Conservation (phyloP, 129 eudicot species). For the Apium graveolens region DNA sequence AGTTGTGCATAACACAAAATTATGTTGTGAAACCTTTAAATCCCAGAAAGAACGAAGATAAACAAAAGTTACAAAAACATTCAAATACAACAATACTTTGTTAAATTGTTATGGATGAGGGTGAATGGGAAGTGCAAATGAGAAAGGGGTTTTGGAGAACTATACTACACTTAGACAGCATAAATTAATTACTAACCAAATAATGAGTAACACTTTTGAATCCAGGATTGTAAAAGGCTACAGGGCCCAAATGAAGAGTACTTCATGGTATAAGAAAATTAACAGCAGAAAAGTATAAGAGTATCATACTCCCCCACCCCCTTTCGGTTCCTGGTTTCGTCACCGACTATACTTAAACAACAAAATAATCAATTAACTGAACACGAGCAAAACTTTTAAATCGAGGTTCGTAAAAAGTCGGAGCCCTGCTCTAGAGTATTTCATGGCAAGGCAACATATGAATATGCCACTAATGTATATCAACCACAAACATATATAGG, state of each 20-base stretch:
- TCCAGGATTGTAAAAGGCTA: not conserved
- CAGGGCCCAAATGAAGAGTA: not conserved
- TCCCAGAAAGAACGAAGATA: not conserved
- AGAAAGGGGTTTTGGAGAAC: not conserved
- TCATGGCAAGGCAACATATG: not conserved
- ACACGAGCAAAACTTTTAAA: not conserved
- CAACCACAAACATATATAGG: not conserved
- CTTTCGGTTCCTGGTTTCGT: too few relatives aligned
- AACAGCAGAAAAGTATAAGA: too few relatives aligned
- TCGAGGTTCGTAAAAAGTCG: not conserved
- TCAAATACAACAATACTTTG: not conserved
- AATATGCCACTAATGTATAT: not conserved
- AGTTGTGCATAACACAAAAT: slow-evolving; percentile 7
- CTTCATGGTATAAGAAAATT: not conserved
- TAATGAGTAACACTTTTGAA: not conserved
- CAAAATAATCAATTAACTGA: not conserved
- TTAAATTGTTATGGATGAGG: not conserved
- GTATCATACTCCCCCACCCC: too few relatives aligned
- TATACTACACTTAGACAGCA: not conserved
- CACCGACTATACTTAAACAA: not conserved
- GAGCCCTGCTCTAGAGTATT: not conserved
- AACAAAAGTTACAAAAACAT: not conserved
- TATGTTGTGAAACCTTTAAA: not conserved
- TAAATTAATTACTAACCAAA: not conserved
- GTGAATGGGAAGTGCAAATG: not conserved